These are phyloP conservation scores for Rheum nobile DNA, from an alignment of 148 eudicot species.

Conservation along the genomic window DNA sequence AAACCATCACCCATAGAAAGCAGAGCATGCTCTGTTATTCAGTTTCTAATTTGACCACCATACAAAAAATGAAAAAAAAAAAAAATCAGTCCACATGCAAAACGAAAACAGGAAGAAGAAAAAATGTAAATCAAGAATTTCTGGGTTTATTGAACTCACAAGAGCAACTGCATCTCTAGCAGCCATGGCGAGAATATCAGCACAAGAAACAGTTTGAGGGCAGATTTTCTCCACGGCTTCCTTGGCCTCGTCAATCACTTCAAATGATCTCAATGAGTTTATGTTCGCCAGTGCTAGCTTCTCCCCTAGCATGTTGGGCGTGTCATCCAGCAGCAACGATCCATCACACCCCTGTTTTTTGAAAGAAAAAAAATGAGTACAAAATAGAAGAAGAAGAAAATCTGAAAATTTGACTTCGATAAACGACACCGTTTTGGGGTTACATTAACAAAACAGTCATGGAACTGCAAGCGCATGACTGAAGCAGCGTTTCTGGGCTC, in stretches of 20 bases:
- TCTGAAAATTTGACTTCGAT: neutral
- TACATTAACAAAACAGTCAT: constrained; percentile 91
- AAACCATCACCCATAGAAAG: neutral
- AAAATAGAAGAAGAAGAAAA: neutral
- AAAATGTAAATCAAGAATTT: neutral
- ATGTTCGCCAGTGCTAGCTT: constrained; percentile 65
- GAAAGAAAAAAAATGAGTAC: neutral
- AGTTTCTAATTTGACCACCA: neutral
- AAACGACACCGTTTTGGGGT: neutral
- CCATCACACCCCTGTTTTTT: constrained; percentile 79
- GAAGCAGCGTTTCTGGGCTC: constrained; percentile 71
- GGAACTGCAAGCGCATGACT: constrained; percentile 91
- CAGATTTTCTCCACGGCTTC: constrained; percentile 54
- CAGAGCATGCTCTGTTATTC: neutral
- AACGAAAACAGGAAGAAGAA: neutral
- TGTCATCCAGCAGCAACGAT: constrained; percentile 74
- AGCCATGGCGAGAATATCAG: constrained; percentile 83
- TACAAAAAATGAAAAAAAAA: neutral
- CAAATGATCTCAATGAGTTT: constrained; percentile 64
- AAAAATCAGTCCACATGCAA: neutral
- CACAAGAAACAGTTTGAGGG: constrained; percentile 75
- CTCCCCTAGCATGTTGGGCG: constrained; percentile 74
- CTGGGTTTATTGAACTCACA: constrained; percentile 23
- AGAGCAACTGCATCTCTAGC: constrained; percentile 78
- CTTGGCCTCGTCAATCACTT: constrained; percentile 69